Evolutionary conservation across 768 basidiomycete species (phyloP), one percentile per base, ranked within the genome.

Genomic region (Mycena filopes): DNA sequence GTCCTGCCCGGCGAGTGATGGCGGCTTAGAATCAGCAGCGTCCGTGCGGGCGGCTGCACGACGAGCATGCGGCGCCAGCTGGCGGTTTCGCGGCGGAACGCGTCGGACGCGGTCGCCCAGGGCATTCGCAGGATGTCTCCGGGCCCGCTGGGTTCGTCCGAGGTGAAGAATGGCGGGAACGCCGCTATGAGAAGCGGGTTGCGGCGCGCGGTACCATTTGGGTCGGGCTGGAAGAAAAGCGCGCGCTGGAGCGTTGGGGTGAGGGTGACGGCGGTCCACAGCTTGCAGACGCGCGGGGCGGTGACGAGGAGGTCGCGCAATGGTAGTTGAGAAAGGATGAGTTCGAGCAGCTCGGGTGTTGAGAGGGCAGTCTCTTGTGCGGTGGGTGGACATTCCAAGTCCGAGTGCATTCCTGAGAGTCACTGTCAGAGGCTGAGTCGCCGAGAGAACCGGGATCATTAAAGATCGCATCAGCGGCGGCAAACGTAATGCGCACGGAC

Each of bases 11-110:
- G 26, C 1, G 25, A 26, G 46, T 15, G 11, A 26, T 18, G 23
- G 12, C 26, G 15, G 46, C 15, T 26, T 12, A 31, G n/a, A 12
- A 55, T 21, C 38, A 41, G 15, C 7, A 55, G 26, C 20, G 18
- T 55, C 23, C 18, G 53, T 26, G 26, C 53, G 16, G 53, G 53
- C 16, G 53, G 53, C 36, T 55, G 53, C 16, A 21, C 40, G 53
- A 55, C 51, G 4, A 53, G 51, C 51, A 53, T 53, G 4, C n/a
- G 33, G 18, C 51, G 51, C 51, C 51, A 53, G 53, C 53, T 55
- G 9, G 53, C 53, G 20, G 40, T 26, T 20, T n/a, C 25, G 23
- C 53, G 53, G 9, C 26, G 40, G 25, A 55, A 55, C 16, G 53
- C 53, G 16, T 42, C 21, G 16, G 38, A 21, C 28, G 28, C 28